phyloP scores from a whole-genome alignment of 2,329 filamentous ascomycete genomes.

The Fusarium falciforme region DNA sequence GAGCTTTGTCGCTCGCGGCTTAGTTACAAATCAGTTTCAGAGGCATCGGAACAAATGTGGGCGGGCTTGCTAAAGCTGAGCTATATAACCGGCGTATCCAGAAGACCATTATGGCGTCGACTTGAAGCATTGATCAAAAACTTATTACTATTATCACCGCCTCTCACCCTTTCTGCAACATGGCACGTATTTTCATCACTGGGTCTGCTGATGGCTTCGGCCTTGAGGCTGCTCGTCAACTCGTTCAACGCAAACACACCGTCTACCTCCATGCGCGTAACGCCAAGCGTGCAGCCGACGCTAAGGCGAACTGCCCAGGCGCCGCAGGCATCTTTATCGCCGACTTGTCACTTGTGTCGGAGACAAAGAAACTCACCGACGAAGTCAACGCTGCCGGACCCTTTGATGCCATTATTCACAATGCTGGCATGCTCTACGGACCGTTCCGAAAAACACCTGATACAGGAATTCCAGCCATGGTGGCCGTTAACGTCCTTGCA shows the following conservation, averaged over 20 bases:
- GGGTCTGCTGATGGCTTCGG: constrained; percentile 42
- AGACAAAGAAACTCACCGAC: constrained; percentile 29
- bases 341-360: background rate
- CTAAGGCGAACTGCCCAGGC: constrained; percentile 18
- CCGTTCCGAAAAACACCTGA: constrained; percentile 30
- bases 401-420: constrained; percentile 30
- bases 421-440: constrained; percentile 25
- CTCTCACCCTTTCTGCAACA: background rate
- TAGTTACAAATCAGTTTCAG: background rate
- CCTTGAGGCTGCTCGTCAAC: constrained; percentile 37
- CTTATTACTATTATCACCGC: background rate
- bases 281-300: constrained; percentile 31
- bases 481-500: constrained; percentile 37
- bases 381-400: constrained; percentile 25
- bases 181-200: constrained; percentile 41
- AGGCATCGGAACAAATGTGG: background rate
- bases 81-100: background rate
- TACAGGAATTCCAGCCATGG: constrained; percentile 29
- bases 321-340: background rate
- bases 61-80: background rate
- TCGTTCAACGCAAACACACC: constrained; percentile 33
- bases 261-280: constrained; percentile 40
- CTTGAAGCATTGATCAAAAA: background rate
- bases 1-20: background rate
- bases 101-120: background rate